Base-by-base conservation (phyloP, 352 stramenopile species). In the Saprolegnia diclina region DNA sequence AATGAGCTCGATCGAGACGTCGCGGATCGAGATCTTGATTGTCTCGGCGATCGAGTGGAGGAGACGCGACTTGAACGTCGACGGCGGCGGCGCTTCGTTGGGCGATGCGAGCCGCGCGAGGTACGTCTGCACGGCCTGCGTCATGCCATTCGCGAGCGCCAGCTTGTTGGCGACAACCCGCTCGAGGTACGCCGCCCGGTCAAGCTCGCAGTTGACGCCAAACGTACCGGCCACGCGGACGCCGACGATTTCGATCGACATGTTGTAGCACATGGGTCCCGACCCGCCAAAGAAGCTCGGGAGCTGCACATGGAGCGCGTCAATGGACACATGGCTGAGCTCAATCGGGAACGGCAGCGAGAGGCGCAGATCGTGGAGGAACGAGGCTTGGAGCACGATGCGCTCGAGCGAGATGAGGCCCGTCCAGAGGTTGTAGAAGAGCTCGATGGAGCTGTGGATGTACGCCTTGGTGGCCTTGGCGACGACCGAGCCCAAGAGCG, bases 351-450 rank as follows among this genome's bases (percentile, higher is more conserved):
- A 37, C 5, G 63, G 63, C 29, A 69, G 48, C 18, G 45, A 62
- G 19, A 69, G 45, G 7, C 63, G 63, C n/a, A 69, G 14, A 13
- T 52, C 24, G 42, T 59, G 54, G n/a, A 69, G 53, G 40, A 61
- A 69, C 29, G 18, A 44, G 10, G 63, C 44, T 29, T 69, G 63
- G 4, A 69, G n/a, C 38, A 32, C 53, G 63, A 69, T 61, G 22
- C 61, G 62, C 35, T 69, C 63, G 22, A 69, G 14, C 21, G 63
- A 54, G 32, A 69, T 38, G 21, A 52, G n/a, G 22, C 63, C 63
- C 24, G 53, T 52, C n/a, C 53, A 42, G 19, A 69, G 26, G 37
- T 69, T 69, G 40, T 69, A 69, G 35, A 59, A 69, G 18, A 69
- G 29, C 26, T 69, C 44, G 37, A 69, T 61, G 48, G 38, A 54